These are phyloP conservation scores for Benincasa hispida DNA, from an alignment of 306 rosid species.

Conservation along the genomic window DNA sequence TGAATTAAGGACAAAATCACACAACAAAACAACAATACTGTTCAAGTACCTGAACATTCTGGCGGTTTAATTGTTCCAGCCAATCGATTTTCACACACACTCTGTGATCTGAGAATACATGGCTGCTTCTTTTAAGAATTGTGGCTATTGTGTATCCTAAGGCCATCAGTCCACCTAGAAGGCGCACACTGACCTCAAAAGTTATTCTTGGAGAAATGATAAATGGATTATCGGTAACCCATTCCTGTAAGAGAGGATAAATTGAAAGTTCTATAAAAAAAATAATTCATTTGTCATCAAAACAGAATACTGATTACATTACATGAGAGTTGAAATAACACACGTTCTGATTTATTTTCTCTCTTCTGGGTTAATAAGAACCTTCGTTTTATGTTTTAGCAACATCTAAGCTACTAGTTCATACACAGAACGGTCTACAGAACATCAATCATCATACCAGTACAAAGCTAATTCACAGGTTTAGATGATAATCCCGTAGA, in stretches of 20 bases:
- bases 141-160: constrained; percentile 96
- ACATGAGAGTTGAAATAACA: neutral
- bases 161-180: constrained; percentile 98
- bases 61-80: constrained; percentile 87
- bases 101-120: constrained; percentile 61
- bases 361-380: neutral
- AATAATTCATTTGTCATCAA: neutral
- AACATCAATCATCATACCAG: neutral
- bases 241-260: constrained; percentile 48
- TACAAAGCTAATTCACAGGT: neutral
- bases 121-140: constrained; percentile 86
- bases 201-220: constrained; percentile 98
- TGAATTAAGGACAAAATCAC: neutral
- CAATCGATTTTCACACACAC: constrained; percentile 84
- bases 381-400: neutral
- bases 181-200: constrained; percentile 98
- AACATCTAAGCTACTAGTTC: neutral
- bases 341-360: neutral
- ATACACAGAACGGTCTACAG: neutral
- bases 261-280: neutral
- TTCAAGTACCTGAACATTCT: constrained; percentile 70
- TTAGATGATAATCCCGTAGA: neutral
- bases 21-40: neutral
- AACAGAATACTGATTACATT: neutral
- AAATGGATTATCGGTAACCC: constrained; percentile 94